Base-by-base conservation (phyloP, 306 rosid species). In the Dicorynia guianensis region DNA sequence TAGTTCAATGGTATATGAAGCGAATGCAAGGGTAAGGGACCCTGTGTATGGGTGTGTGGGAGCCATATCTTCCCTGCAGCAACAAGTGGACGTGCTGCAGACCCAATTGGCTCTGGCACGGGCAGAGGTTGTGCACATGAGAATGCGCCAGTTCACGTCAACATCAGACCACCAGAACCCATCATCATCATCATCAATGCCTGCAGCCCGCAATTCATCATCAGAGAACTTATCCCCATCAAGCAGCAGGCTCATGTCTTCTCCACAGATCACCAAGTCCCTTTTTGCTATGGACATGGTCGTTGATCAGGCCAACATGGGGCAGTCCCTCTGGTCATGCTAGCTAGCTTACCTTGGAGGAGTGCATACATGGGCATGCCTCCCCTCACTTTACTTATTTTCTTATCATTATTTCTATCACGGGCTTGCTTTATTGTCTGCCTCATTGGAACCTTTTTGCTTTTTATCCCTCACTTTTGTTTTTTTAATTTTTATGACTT, bases 31-130 rank as follows among this genome's bases (percentile, higher is more conserved):
- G n/a, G 91, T 91, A 15, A 77, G 95, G 73, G 97, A 94, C 60
- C 98, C 98, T 0, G 97, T 94, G 5, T 94, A 94, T 20, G 98
- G 98, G 0, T 94, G 98, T 43, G 98, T 90, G 6, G 98, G 98
- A 69, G 96, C 98, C 53, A 94, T 94, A 40, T 92, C 98, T 1
- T 92, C 97, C 12, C 82, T 94, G 0, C 98, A 92, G 15, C 97
- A 90, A 61, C 98, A 94, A 38, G 89, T 94, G 40, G 91, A 90
- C 60, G 81, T 39, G 33, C 96, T 94, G 8, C 98, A 91, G 76
- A 82, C 95, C 20, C 97, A 94, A 55, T 48, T 94, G 64, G 97
- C 97, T 3, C 36, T 82, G 0, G 98, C 96, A 0, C 93, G 87
- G 25, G 97, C 98, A 4, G 96, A 94, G 17, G 92, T 94, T 36